These are phyloP conservation scores for Penicillium diatomitis DNA, from an alignment of 495 filamentous ascomycete genomes.

Conservation along the genomic window DNA sequence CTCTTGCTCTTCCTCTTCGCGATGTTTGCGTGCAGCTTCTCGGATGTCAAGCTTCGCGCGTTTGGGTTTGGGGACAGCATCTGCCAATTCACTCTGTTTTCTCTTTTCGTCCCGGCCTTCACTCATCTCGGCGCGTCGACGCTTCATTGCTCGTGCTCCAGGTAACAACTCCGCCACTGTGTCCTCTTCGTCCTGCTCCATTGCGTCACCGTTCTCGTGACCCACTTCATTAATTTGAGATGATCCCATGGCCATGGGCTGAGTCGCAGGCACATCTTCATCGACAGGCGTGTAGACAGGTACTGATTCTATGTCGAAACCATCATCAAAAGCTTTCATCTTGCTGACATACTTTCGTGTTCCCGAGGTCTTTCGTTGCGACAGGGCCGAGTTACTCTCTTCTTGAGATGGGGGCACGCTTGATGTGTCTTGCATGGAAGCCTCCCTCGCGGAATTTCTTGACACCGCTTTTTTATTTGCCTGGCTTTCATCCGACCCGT, in stretches of 20 bases:
- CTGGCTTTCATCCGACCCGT: slow-evolving; percentile 8
- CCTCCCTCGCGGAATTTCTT: not conserved
- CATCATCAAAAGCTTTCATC: slow-evolving; percentile 69
- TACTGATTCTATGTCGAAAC: slow-evolving; percentile 38
- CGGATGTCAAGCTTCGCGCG: slow-evolving; percentile 59
- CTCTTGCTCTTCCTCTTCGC: slow-evolving; percentile 52
- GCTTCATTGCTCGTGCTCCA: slow-evolving; percentile 63
- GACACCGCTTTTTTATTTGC: slow-evolving; percentile 1
- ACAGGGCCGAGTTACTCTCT: slow-evolving; percentile 5
- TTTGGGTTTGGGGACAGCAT: slow-evolving; percentile 25
- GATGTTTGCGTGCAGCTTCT: slow-evolving; percentile 55
- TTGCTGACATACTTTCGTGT: slow-evolving; percentile 42
- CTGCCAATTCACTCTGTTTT: slow-evolving; percentile 7
- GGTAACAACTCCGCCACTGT: slow-evolving; percentile 59
- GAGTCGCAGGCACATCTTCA: slow-evolving; percentile 6
- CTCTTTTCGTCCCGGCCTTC: slow-evolving; percentile 6
- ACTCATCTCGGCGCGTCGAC: slow-evolving; percentile 36
- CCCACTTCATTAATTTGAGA: slow-evolving; percentile 2
- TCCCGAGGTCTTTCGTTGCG: slow-evolving; percentile 20
- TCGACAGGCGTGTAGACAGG: slow-evolving; percentile 24
- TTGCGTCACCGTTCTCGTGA: slow-evolving; percentile 13
- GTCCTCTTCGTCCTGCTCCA: slow-evolving; percentile 41
- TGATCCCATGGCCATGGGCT: slow-evolving; percentile 21
- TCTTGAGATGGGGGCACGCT: slow-evolving; percentile 1
- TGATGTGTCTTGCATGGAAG: not conserved